Evolutionary conservation across 1,284 basidiomycete genomes (phyloP), one percentile per base, ranked within the genome.

Genomic region (Marasmius oreades): DNA sequence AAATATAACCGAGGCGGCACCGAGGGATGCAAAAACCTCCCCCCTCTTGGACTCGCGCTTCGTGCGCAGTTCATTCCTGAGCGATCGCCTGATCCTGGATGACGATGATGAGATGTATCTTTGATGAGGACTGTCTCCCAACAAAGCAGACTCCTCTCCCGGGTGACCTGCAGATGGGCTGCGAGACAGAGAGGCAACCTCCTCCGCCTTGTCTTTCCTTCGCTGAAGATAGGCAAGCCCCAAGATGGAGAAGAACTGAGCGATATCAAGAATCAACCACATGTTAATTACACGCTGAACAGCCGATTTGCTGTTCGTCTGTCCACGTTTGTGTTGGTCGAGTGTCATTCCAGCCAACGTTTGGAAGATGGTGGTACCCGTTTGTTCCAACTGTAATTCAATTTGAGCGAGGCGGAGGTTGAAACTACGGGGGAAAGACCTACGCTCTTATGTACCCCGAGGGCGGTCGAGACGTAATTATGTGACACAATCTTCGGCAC

Each of bases 401-500:
- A 47, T 20, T 57, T 23, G 36, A 54, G 34, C 26, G 43, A 23
- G 52, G 12, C 57, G 58, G 31, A 20, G 26, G 44, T 48, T 11
- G 36, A 26, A 8, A 37, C 24, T 46, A n/a, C n/a, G n/a, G 28
- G 39, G 7, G 23, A 51, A 22, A 20, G 42, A 74, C 85, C 60
- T 70, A 89, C 87, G 64, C 84, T 84, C 69, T 92, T 92, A 65
- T 92, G 90, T 10, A 86, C 83, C 1, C 89, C 90, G 0, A 92
- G 75, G 1, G 88, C 89, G 1, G 90, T 90, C 2, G 88, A 87
- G 37, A 92, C 81, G 66, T 88, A 89, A 63, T 85, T 86, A 16
- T 78, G 64, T 1, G 84, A 81, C 0, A 92, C 86, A 47, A 92
- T 81, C 51, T 80, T 80, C 2, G 90, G 88, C 0, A 92, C 88